Evolutionary conservation across 441 rosid species (phyloP), one percentile per base, ranked within the genome.

Genomic region (Melastoma candidum): DNA sequence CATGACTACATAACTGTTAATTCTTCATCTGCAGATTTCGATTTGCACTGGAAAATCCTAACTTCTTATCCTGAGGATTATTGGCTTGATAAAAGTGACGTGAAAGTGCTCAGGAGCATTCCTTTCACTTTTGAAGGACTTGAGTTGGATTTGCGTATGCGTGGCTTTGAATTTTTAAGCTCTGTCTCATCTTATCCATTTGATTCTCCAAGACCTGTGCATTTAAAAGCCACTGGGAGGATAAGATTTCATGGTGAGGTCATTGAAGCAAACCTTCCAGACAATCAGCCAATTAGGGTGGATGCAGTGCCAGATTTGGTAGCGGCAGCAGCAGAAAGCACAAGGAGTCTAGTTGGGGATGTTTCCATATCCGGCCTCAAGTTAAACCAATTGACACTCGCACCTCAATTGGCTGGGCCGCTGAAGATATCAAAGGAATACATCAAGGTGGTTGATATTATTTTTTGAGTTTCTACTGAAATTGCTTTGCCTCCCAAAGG

Each of bases 161-260:
- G 96, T 52, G 85, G 84, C 69, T 93, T 89, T 80, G 99, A 89
- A 83, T 89, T 89, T 74, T 93, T 86, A 72, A 93, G 95, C 74
- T 74, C 82, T 72, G 85, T 82, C 49, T 77, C 96, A 61, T 76
- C 83, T 48, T 89, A 86, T 74, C 82, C 97, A 45, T 93, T 89
- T 73, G 99, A 93, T 74, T 93, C 99, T 51, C 99, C 95, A 65
- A 77, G 96, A 75, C 95, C 97, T 53, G 77, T 87, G 56, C 96
- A 93, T 71, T 73, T 93, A 77, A 93, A 84, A 73, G 96, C 97
- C 68, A 84, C 96, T 49, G 97, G 99, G 65, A 86, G 78, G 67
- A 70, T 93, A 68, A 93, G 89, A 75, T 93, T 93, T 72, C 87
- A 74, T 59, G 99, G 99, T 48, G 84, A 79, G 79, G 76, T 93